Evolutionary conservation across 306 rosid genomes (phyloP).

Genomic region (Medicago truncatula): MtrunA17r5.0-ANR NC_053049.1:43695001-43695500

Average conservation of each 20-base stretch:
- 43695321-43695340: constrained; percentile 92
- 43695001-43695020: constrained; percentile 94
- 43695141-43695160: constrained; percentile 86
- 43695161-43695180: constrained; percentile 95
- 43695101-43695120: constrained; percentile 84
- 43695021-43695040: constrained; percentile 33
- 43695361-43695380: constrained; percentile 49
- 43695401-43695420: neutral
- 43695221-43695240: neutral
- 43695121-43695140: constrained; percentile 76
- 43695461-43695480: constrained; percentile 75
- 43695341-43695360: constrained; percentile 79
- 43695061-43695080: neutral
- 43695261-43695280: constrained; percentile 9
- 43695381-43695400: neutral
- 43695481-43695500: constrained; percentile 93
- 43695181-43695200: neutral
- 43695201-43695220: neutral
- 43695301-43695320: constrained; percentile 87
- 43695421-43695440: neutral
- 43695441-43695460: constrained; percentile 70
- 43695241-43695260: neutral
- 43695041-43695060: constrained; percentile 18
- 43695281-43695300: constrained; percentile 48
- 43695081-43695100: constrained; percentile 11